phyloP scores from a whole-genome alignment of 1,139 yeast genomes.

The Protomyces pachydermus region DNA sequence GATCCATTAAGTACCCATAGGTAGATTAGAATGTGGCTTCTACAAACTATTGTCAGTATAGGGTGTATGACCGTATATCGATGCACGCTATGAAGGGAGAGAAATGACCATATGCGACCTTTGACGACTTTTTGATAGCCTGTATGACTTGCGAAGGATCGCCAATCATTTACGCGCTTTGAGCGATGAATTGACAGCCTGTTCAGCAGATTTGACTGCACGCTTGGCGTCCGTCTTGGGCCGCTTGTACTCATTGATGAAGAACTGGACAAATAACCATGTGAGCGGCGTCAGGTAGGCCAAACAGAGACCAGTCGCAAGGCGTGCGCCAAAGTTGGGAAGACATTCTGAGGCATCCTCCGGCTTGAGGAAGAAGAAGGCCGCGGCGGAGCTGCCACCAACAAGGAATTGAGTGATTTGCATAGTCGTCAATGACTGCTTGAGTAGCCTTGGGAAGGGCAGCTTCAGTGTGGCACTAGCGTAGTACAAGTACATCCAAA shows the following conservation, averaged over 20 bases:
- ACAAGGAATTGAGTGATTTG: constrained; percentile 66
- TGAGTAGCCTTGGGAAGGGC: constrained; percentile 55
- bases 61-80: too few relatives aligned
- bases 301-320: constrained; percentile 62
- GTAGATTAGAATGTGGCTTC: too few relatives aligned
- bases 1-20: too few relatives aligned
- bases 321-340: constrained; percentile 46
- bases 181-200: constrained; percentile 26
- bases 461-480: constrained; percentile 59
- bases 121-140: too few relatives aligned
- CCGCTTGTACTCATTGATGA: constrained; percentile 55
- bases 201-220: constrained; percentile 33
- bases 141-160: neutral
- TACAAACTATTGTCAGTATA: too few relatives aligned
- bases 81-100: too few relatives aligned
- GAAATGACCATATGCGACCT: too few relatives aligned
- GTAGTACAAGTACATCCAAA: constrained; percentile 65
- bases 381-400: constrained; percentile 64
- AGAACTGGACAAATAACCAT: constrained; percentile 62
- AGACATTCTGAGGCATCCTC: constrained; percentile 51
- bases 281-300: constrained; percentile 67
- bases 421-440: constrained; percentile 59
- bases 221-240: constrained; percentile 11
- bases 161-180: constrained; percentile 8
- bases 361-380: constrained; percentile 57